Evolutionary conservation across 2,329 filamentous ascomycete species (phyloP), one percentile per base, ranked within the genome.

Genomic region (Helminthosporium solani): DNA sequence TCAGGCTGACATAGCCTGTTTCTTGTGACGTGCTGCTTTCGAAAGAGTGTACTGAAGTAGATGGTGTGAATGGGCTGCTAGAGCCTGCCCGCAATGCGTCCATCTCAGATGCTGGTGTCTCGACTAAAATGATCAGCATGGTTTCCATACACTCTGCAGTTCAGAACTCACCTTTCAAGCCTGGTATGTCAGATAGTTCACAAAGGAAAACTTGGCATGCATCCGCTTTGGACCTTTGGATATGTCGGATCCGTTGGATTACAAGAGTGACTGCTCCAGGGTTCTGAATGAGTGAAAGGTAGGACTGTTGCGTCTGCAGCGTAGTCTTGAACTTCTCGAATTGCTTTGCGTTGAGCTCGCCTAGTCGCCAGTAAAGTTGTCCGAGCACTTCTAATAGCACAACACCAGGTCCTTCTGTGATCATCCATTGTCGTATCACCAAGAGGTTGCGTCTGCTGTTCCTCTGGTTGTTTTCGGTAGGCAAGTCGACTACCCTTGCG

Each of bases 321-420:
- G 56, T 46, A 4, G 35, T 40, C 47, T 67, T 67, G 60, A 67
- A 65, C 47, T 61, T 66, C 38, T 67, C 63, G 30, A 66, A 67
- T 41, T 66, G 64, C 47, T 64, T 67, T 43, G 63, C 65, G 52
- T 67, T 66, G 44, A 67, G 64, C 37, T 67, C 64, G 28, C 63
- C 63, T 40, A 67, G 41, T 14, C 64, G 57, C 64, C 64, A 67
- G 47, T 66, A 67, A 2, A 66, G 53, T 36, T 67, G 64, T n/a
- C 64, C 64, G 4, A 67, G 57, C 9, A 67, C 63, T 44, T 67
- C 62, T 2, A 67, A 46, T 8, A 66, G 51, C 9, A 67, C 61
- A 7, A 67, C 63, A 3, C 60, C 58, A 8, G 64, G 62, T 3
- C 63, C 63, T 46, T 66, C 62, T 34, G 57, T 60, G 23, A 65